Conservation (phyloP, 2,329 filamentous ascomycete species). For the Fusarium globosum region DNA sequence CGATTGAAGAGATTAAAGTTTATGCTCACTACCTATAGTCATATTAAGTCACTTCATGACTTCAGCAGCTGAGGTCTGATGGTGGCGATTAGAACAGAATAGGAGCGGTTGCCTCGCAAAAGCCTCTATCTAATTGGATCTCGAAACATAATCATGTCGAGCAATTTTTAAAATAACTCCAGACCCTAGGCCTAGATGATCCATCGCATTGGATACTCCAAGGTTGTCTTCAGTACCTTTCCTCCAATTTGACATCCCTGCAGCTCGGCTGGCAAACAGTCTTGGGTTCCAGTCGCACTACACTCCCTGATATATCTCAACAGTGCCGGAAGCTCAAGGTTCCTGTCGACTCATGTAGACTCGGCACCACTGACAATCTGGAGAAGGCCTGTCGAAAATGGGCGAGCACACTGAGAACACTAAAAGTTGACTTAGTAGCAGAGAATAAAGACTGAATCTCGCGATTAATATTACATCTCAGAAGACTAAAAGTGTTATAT, state of each 20-base stretch:
- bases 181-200: too few species aligned
- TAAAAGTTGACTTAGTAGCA: not conserved
- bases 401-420: not conserved
- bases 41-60: too few species aligned
- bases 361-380: not conserved
- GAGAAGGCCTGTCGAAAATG: not conserved
- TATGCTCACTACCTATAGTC: too few species aligned
- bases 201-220: too few species aligned
- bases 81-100: too few species aligned
- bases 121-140: too few species aligned
- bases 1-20: too few species aligned
- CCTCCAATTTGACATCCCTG: not conserved
- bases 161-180: too few species aligned
- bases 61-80: too few species aligned
- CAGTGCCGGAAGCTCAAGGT: not conserved
- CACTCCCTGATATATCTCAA: not conserved
- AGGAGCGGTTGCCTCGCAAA: too few species aligned
- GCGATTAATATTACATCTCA: not conserved
- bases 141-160: too few species aligned
- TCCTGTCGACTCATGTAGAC: not conserved
- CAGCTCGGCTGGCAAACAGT: not conserved
- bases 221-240: not conserved
- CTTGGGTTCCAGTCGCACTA: not conserved
- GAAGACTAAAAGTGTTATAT: not conserved
- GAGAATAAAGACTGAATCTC: not conserved